phyloP scores from a whole-genome alignment of 106 monocot genomes.

The Allium fistulosum region DNA sequence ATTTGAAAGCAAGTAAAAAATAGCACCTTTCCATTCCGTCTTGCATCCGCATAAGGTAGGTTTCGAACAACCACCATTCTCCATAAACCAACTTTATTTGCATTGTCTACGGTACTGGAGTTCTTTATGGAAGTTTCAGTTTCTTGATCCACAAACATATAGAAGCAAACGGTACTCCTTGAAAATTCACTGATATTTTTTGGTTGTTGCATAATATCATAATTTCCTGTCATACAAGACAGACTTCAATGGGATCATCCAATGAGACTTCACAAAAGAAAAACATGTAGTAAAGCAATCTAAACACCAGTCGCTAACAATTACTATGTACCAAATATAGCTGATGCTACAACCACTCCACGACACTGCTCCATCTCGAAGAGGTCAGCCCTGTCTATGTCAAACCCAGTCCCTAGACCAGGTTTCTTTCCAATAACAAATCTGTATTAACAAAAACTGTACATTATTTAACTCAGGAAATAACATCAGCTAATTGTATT shows the following conservation, averaged over 20 bases:
- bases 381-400: constrained; percentile 70
- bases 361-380: constrained; percentile 85
- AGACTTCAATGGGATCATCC: constrained; percentile 6
- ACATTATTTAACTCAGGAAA: not conserved
- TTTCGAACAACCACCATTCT: constrained; percentile 76
- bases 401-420: constrained; percentile 76
- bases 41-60: constrained; percentile 83
- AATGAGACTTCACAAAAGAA: not conserved
- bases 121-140: constrained; percentile 78
- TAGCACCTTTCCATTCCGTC: constrained; percentile 90
- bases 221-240: constrained; percentile 60
- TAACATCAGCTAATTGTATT: not conserved
- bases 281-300: not conserved
- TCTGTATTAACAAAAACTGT: constrained; percentile 26
- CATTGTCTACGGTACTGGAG: constrained; percentile 30
- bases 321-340: constrained; percentile 70
- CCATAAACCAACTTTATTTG: constrained; percentile 69
- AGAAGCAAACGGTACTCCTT: constrained; percentile 63
- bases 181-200: constrained; percentile 67
- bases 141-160: constrained; percentile 93
- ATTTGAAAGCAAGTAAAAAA: constrained; percentile 2
- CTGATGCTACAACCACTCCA: constrained; percentile 88
- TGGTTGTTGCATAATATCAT: constrained; percentile 91
- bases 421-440: constrained; percentile 75
- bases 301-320: not conserved